These are phyloP conservation scores for Blepharisma stoltei DNA, from an alignment of 73 alveolate genomes.

Conservation along the genomic window DNA sequence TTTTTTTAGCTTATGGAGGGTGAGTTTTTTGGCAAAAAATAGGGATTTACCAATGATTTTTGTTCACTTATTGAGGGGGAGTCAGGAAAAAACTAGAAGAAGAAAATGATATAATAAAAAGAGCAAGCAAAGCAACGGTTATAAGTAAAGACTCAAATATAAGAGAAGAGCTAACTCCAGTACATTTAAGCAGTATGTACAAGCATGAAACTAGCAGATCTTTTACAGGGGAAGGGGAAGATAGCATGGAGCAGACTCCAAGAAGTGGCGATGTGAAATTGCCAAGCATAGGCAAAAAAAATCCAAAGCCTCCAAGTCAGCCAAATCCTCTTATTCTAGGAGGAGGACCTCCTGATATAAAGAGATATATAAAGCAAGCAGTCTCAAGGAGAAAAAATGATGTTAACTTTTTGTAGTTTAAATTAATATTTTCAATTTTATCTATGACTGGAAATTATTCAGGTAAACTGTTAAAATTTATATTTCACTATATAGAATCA, in stretches of 20 bases:
- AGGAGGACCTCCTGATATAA: not conserved
- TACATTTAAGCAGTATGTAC: not conserved
- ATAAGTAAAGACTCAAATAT: not conserved
- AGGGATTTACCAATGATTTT: no score
- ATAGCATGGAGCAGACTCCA: not conserved
- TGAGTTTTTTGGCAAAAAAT: no score
- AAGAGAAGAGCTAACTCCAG: not conserved
- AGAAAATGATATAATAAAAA: no score
- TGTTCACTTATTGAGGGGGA: no score
- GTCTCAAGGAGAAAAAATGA: constrained; percentile 24
- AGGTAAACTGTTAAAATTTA: no score
- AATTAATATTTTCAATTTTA: no score
- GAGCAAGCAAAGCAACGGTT: no score
- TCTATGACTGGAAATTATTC: no score
- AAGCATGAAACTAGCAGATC: not conserved
- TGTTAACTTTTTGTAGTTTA: constrained; percentile 13
- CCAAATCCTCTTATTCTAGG: constrained; percentile 1
- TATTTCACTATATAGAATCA: no score
- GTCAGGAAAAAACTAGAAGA: no score
- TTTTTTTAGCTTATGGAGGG: no score
- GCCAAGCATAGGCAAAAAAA: constrained; percentile 17
- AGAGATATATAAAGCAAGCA: constrained; percentile 2
- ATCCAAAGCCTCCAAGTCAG: not conserved
- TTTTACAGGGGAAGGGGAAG: not conserved
- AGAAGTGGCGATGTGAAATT: not conserved